Percentiles rank a stretch among this genome's conserved stretches.
Evolutionary conservation across 1,139 yeast genomes (phyloP).

Genomic region (Pichia sp.): DNA sequence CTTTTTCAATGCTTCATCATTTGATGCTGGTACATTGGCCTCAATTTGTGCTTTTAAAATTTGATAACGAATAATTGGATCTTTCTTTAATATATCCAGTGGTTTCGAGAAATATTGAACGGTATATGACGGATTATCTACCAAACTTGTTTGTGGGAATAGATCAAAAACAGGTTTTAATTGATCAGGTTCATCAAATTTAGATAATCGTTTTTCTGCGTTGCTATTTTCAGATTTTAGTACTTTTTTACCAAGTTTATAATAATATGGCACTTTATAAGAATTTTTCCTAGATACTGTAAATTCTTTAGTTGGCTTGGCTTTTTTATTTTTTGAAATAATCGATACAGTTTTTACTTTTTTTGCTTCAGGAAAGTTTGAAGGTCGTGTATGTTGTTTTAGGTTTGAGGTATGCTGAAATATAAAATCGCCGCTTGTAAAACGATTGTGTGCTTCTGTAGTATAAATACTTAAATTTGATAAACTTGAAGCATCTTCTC

Average conservation of each 20-base stretch:
- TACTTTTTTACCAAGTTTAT: conserved; percentile 4
- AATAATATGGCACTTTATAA: conserved; percentile 17
- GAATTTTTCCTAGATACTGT: conserved; percentile 18
- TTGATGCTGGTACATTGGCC: background rate
- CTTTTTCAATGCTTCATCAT: background rate
- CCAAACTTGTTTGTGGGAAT: conserved; percentile 12
- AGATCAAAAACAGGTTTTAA: conserved; percentile 12
- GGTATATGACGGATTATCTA: conserved; percentile 18
- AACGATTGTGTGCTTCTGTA: conserved; percentile 9
- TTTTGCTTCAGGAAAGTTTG: background rate
- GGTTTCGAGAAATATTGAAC: conserved; percentile 19
- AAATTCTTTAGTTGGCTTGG: conserved; percentile 9
- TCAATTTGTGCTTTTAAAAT: conserved; percentile 15
- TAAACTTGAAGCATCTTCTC: conserved; percentile 5
- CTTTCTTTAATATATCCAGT: conserved; percentile 12
- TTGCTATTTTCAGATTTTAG: conserved; percentile 1
- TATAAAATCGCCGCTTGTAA: conserved; percentile 9
- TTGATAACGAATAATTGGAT: conserved; percentile 13
- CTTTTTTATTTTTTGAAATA: background rate
- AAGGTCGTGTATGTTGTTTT: background rate
- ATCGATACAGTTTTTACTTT: background rate
- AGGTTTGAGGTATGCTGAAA: background rate
- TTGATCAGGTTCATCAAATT: conserved; percentile 9
- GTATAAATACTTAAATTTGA: conserved; percentile 11
- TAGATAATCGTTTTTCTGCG: conserved; percentile 3